Evolutionary conservation across 805 yeast species (phyloP).

Genomic region (Suhomyces sp.): DNA sequence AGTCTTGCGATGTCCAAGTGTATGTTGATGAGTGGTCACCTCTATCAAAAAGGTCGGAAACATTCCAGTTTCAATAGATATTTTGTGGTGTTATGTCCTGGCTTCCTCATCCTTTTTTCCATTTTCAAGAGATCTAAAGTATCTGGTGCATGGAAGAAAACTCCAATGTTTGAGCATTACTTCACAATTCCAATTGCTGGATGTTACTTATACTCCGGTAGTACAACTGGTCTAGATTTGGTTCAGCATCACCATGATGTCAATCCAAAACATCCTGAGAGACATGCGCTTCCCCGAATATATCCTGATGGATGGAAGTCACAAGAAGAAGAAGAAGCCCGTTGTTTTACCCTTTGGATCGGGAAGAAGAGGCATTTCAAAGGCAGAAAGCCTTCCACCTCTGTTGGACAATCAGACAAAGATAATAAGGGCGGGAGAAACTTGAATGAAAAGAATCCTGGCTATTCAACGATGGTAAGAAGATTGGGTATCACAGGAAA

Average conservation of each 20-base stretch:
- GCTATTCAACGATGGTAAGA: constrained; percentile 44
- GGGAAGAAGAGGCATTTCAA: constrained; percentile 56
- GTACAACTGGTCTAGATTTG: constrained; percentile 56
- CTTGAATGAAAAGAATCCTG: constrained; percentile 36
- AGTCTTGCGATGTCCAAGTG: constrained; percentile 59
- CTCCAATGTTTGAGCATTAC: constrained; percentile 51
- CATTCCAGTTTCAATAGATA: constrained; percentile 63
- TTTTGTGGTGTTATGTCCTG: constrained; percentile 69
- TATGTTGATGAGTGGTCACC: constrained; percentile 60
- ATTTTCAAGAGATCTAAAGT: constrained; percentile 46
- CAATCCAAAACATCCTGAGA: constrained; percentile 53
- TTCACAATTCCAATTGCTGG: constrained; percentile 60
- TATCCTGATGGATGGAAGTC: constrained; percentile 85
- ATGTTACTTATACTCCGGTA: constrained; percentile 77
- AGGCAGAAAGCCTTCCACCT: constrained; percentile 1
- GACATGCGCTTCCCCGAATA: constrained; percentile 62
- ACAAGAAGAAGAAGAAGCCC: constrained; percentile 67
- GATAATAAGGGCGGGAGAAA: neutral
- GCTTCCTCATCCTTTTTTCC: constrained; percentile 59
- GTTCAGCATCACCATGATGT: constrained; percentile 45
- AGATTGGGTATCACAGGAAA: constrained; percentile 67
- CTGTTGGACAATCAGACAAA: too few species aligned
- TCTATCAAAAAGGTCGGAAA: constrained; percentile 69
- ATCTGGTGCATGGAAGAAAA: constrained; percentile 46
- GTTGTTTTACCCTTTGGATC: constrained; percentile 86